Evolutionary conservation across 208 protist genomes (phyloP).

Genomic region (Acanthamoeba pearcei): DNA sequence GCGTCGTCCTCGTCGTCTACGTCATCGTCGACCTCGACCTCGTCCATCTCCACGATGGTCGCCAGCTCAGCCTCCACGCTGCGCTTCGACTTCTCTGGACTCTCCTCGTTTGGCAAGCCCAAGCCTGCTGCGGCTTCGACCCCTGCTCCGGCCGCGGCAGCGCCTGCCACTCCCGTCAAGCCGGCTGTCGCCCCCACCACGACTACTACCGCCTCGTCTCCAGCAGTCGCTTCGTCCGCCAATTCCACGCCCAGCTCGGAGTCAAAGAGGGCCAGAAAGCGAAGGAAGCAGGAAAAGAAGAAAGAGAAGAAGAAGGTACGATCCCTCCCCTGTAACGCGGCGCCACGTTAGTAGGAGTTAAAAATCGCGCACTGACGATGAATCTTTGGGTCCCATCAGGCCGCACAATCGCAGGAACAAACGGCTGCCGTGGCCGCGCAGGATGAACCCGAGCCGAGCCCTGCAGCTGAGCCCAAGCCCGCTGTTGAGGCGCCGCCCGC

Average conservation of each 20-base stretch:
- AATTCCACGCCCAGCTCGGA: not conserved
- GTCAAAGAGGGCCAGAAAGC: conserved; percentile 31
- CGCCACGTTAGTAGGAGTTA: no score
- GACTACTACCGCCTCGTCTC: not conserved
- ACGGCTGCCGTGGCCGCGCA: not conserved
- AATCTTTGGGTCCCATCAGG: not conserved
- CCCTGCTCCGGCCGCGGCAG: not conserved
- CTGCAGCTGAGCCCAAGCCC: not conserved
- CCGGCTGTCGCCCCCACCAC: not conserved
- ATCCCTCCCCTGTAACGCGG: no score
- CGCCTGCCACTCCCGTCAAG: not conserved
- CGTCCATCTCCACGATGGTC: conserved; percentile 8
- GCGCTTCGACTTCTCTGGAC: conserved; percentile 60
- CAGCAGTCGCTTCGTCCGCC: not conserved
- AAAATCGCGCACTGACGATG: not conserved
- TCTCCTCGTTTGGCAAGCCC: conserved; percentile 15
- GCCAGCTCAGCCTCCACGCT: not conserved
- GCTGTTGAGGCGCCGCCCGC: not conserved
- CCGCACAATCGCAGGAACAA: not conserved
- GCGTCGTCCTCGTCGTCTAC: not conserved
- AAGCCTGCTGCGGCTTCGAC: conserved; percentile 21
- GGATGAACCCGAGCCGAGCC: not conserved
- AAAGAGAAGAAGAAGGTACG: conserved; percentile 53
- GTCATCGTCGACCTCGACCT: not conserved
- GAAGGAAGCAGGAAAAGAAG: conserved; percentile 61